These are phyloP conservation scores for Lipomyces anomalus DNA, from an alignment of 805 yeast species.

Conservation along the genomic window DNA sequence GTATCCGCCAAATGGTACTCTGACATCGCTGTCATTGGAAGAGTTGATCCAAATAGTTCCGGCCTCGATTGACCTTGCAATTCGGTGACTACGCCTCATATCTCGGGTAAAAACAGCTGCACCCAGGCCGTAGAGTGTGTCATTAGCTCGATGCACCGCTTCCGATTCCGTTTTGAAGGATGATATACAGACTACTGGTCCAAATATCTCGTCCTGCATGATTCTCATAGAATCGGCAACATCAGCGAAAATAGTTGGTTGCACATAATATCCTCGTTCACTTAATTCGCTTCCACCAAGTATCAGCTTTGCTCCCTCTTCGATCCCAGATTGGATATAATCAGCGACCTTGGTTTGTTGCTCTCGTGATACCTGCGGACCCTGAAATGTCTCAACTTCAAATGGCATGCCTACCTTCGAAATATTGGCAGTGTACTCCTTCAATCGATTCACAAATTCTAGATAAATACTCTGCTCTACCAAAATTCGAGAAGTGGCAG, in stretches of 20 bases:
- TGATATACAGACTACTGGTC: slow-evolving; percentile 72
- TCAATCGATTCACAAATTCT: slow-evolving; percentile 54
- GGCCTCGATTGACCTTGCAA: slow-evolving; percentile 56
- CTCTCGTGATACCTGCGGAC: slow-evolving; percentile 77
- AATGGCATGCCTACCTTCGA: slow-evolving; percentile 74
- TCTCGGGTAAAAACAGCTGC: slow-evolving; percentile 73
- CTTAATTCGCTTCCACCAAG: slow-evolving; percentile 62
- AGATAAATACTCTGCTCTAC: slow-evolving; percentile 82
- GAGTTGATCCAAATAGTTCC: slow-evolving; percentile 69
- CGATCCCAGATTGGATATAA: slow-evolving; percentile 68
- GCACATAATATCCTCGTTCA: slow-evolving; percentile 58
- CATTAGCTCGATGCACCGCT: slow-evolving; percentile 63
- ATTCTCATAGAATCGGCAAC: slow-evolving; percentile 60
- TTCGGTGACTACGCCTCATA: slow-evolving; percentile 56
- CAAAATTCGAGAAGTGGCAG: slow-evolving; percentile 87
- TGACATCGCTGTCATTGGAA: slow-evolving; percentile 71
- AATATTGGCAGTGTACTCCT: slow-evolving; percentile 43
- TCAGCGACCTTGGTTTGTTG: slow-evolving; percentile 72
- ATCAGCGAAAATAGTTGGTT: slow-evolving; percentile 72
- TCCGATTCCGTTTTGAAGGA: slow-evolving; percentile 64
- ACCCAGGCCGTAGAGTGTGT: slow-evolving; percentile 72
- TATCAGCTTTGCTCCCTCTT: slow-evolving; percentile 75
- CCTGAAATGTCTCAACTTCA: slow-evolving; percentile 67
- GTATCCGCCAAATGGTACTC: slow-evolving; percentile 90
- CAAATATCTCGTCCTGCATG: slow-evolving; percentile 78